Evolutionary conservation across 768 basidiomycete species (phyloP), one percentile per base, ranked within the genome.

Genomic region (Trametes coccinea): DNA sequence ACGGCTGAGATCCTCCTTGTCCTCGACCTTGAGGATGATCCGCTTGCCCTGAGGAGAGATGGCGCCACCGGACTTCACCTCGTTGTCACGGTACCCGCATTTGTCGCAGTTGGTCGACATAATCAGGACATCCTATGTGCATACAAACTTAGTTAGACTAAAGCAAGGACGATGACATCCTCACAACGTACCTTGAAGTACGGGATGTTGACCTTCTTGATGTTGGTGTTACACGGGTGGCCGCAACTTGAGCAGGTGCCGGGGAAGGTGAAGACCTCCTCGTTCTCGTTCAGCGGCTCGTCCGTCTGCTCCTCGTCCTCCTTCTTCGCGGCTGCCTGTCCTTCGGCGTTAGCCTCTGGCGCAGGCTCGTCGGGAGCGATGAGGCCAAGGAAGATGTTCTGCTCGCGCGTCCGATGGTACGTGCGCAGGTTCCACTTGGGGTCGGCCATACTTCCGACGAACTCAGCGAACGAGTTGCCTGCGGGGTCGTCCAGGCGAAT

Each of bases 21-120:
- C 95, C 67, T 95, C 89, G 4, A 97, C 94, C 72, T 89, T 93
- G 56, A 99, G 80, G 0, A 82, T 92, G 65, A 98, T 93, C 59
- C 80, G 84, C 74, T 92, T 95, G 16, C 96, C 97, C 69, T 90
- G 80, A 4, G 83, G 84, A 3, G 96, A 92, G 59, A 98, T 92
- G 0, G 95, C 95, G 2, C 87, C 77, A 22, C 96, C 93, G 5
- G 93, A 92, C 74, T 99, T 99, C 70, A 99, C 90, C 76, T 99
- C 97, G 69, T 95, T 98, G 75, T 99, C 97, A 59, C 93, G 83
- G 75, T 98, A 99, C 1, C 97, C 97, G 74, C 97, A 99, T 53
- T 78, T 75, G 60, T 95, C 93, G 73, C 97, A 98, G 72, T 97
- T 98, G 5, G 95, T 95, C 27, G 96, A 96, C 95, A 98, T 98